These are phyloP conservation scores for Entophlyctis helioformis DNA, from an alignment of 192 early-diverging fungal species.

Conservation along the genomic window DNA sequence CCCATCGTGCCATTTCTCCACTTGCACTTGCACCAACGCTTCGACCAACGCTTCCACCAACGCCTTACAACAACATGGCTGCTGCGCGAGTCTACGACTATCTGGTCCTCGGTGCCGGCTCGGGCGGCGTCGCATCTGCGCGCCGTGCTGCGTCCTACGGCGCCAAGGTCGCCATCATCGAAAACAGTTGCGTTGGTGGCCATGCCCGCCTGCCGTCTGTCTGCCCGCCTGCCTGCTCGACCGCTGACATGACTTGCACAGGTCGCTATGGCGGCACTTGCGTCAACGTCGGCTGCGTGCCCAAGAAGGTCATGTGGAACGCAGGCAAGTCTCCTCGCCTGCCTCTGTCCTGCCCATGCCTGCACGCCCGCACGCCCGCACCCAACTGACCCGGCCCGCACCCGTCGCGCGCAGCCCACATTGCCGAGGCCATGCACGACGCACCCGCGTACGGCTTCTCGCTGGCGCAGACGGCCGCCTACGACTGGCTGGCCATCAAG, in stretches of 20 bases:
- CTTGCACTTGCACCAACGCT: too few species aligned
- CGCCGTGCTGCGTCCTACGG: slow-evolving; percentile 85
- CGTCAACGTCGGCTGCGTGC: slow-evolving; percentile 78
- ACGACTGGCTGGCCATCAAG: slow-evolving; percentile 78
- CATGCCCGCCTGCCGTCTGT: too few species aligned
- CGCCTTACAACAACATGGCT: too few species aligned
- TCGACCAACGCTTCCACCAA: too few species aligned
- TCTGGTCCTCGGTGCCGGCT: slow-evolving; percentile 92
- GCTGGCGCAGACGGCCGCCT: slow-evolving; percentile 31
- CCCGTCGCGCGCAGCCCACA: slow-evolving; percentile 36
- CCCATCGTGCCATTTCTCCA: too few species aligned
- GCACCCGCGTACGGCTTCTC: slow-evolving; percentile 86
- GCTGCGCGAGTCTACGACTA: slow-evolving; percentile 55
- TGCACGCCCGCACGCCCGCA: too few species aligned
- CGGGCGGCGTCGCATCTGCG: slow-evolving; percentile 81
- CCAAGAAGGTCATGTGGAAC: slow-evolving; percentile 85
- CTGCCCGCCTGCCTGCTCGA: too few species aligned
- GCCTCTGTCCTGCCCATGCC: too few species aligned
- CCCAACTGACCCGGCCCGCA: slow-evolving; percentile 1
- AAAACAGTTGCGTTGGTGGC: slow-evolving; percentile 22
- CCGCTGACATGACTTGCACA: not conserved
- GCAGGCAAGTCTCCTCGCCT: slow-evolving; percentile 48
- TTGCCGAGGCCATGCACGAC: slow-evolving; percentile 79
- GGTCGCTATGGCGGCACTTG: slow-evolving; percentile 58
- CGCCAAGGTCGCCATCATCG: slow-evolving; percentile 82